Conservation (phyloP, 1,139 yeast genomes). For the Casaregolazyma lundiana region DNA sequence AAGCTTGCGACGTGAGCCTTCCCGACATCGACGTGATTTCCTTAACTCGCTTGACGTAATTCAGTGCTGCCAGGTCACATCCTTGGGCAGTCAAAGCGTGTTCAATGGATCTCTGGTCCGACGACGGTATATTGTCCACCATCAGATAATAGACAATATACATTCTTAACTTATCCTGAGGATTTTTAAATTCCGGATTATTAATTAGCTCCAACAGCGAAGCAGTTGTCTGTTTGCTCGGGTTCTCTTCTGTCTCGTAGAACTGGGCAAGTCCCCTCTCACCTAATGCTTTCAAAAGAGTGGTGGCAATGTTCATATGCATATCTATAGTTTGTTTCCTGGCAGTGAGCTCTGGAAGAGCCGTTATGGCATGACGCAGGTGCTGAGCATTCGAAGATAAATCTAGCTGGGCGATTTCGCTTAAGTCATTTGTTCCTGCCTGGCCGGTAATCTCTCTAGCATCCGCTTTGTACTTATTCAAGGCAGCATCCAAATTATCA, state of each 20-base stretch:
- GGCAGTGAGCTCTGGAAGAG: constrained; percentile 86
- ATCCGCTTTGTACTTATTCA: constrained; percentile 75
- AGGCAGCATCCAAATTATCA: constrained; percentile 84
- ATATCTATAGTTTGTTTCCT: constrained; percentile 84
- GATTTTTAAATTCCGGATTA: constrained; percentile 42
- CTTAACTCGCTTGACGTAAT: constrained; percentile 73
- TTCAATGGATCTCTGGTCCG: constrained; percentile 65
- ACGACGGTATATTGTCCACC: constrained; percentile 51
- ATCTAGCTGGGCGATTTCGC: constrained; percentile 48
- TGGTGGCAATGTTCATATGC: constrained; percentile 94
- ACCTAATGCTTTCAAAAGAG: constrained; percentile 76
- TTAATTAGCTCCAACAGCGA: constrained; percentile 39
- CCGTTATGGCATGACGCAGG: constrained; percentile 80
- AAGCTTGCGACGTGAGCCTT: constrained; percentile 28
- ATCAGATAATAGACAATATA: constrained; percentile 67
- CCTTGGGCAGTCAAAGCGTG: constrained; percentile 55
- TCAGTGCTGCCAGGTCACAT: constrained; percentile 60
- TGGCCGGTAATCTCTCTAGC: constrained; percentile 79
- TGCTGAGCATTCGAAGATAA: constrained; percentile 61
- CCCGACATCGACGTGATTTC: constrained; percentile 68
- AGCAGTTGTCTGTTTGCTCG: constrained; percentile 44
- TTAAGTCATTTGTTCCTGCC: constrained; percentile 64
- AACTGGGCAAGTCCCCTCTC: constrained; percentile 82
- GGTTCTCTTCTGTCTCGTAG: constrained; percentile 83
- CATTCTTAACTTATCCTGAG: constrained; percentile 80